Evolutionary conservation across 495 filamentous ascomycete species (phyloP).

Genomic region (Penicillium soppii): DNA sequence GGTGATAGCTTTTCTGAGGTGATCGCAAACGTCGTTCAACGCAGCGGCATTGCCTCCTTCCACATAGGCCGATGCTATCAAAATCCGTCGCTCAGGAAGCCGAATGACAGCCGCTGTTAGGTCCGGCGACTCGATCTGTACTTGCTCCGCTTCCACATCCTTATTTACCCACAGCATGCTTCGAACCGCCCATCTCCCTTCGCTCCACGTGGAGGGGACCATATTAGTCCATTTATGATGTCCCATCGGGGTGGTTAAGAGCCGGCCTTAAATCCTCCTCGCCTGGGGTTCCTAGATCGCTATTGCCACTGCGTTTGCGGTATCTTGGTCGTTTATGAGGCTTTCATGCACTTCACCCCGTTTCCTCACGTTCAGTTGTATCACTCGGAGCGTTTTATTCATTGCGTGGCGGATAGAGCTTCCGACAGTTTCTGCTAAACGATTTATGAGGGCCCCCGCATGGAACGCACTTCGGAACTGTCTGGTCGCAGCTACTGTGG

Average conservation of each 20-base stretch:
- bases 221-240: constrained; percentile 32
- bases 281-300: too few relatives aligned
- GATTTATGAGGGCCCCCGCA: constrained; percentile 29
- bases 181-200: constrained; percentile 24
- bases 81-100: too few relatives aligned
- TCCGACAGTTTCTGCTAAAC: constrained; percentile 30
- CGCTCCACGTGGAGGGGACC: too few relatives aligned
- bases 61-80: too few relatives aligned
- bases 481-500: constrained; percentile 20
- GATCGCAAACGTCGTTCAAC: too few relatives aligned
- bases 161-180: constrained; percentile 34
- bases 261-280: constrained; percentile 21
- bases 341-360: constrained; percentile 23
- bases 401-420: constrained; percentile 23
- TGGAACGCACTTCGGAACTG: constrained; percentile 23
- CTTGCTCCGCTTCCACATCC: constrained; percentile 27
- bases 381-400: constrained; percentile 27
- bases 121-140: constrained; percentile 23
- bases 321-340: constrained; percentile 29
- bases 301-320: constrained; percentile 14
- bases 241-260: constrained; percentile 26
- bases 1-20: too few relatives aligned
- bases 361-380: constrained; percentile 34
- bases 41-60: too few relatives aligned
- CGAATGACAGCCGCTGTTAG: constrained; percentile 28